phyloP scores from a whole-genome alignment of 1,284 basidiomycete species.

The Marasmius oreades region DNA sequence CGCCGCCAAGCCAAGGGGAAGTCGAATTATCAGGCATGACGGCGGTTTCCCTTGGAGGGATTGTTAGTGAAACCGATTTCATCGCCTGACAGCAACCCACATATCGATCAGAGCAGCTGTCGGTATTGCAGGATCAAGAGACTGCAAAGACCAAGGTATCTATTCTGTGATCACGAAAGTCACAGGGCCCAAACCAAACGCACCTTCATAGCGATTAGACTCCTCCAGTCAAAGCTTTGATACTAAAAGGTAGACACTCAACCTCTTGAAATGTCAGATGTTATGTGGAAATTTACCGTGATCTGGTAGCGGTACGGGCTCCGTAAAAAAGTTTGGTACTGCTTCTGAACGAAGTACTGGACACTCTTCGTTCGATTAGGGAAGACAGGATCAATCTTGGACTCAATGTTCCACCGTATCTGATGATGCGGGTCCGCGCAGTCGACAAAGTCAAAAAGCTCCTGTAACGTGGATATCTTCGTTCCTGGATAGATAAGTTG shows the following conservation, averaged over 20 bases:
- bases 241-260: constrained; percentile 38
- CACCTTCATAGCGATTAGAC: constrained; percentile 68
- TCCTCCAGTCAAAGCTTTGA: constrained; percentile 77
- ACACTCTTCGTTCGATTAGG: constrained; percentile 57
- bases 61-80: constrained; percentile 1
- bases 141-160: constrained; percentile 21
- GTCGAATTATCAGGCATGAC: constrained; percentile 33
- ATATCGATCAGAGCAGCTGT: constrained; percentile 61
- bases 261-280: not conserved
- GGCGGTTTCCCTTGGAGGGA: constrained; percentile 37
- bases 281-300: constrained; percentile 40
- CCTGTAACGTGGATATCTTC: constrained; percentile 66
- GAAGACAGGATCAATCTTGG: constrained; percentile 64
- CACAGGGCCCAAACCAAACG: not conserved
- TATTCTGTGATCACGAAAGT: no score
- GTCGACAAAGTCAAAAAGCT: constrained; percentile 71
- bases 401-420: constrained; percentile 76
- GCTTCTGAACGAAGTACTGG: constrained; percentile 63
- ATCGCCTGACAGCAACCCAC: constrained; percentile 31
- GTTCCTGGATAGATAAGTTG: constrained; percentile 65
- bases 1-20: constrained; percentile 62
- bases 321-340: constrained; percentile 51
- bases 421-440: constrained; percentile 62
- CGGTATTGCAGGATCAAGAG: constrained; percentile 45
- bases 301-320: constrained; percentile 59